A percentile compares a stretch with the other conserved stretches of the same genome.
phyloP scores from a whole-genome alignment of 169 alveolate genomes.

The Babesia ovis region DNA sequence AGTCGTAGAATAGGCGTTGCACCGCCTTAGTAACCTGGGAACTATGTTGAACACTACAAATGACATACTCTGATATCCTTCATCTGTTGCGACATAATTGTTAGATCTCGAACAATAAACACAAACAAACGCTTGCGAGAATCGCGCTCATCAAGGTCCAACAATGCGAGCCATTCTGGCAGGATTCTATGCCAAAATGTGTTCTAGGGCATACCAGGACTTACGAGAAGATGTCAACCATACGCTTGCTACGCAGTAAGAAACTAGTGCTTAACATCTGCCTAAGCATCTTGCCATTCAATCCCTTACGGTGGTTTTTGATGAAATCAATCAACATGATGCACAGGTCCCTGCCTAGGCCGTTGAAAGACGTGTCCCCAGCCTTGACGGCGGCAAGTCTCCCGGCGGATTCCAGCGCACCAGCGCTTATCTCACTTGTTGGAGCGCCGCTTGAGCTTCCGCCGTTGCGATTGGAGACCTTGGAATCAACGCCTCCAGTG shows the following conservation, averaged over 20 bases:
- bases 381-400: too few species aligned
- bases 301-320: slow-evolving; percentile 29
- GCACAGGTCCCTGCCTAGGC: slow-evolving; percentile 25
- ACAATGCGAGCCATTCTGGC: slow-evolving; percentile 53
- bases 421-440: not conserved
- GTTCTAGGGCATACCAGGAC: not conserved
- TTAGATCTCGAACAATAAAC: slow-evolving; percentile 46
- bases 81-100: slow-evolving; percentile 9
- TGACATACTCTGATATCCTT: slow-evolving; percentile 19
- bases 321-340: slow-evolving; percentile 47
- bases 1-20: slow-evolving; percentile 27
- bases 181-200: slow-evolving; percentile 5
- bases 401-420: not conserved
- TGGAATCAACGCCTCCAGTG: slow-evolving; percentile 10
- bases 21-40: slow-evolving; percentile 7
- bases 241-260: slow-evolving; percentile 46
- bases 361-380: not conserved
- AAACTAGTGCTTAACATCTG: slow-evolving; percentile 52
- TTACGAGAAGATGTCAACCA: slow-evolving; percentile 47
- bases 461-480: not conserved
- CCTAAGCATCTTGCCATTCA: slow-evolving; percentile 49
- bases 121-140: slow-evolving; percentile 39
- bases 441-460: not conserved
- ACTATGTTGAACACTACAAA: not conserved
- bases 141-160: slow-evolving; percentile 59